Percentiles rank a stretch among this genome's conserved stretches.
Evolutionary conservation across 345 rosid species (phyloP).

Genomic region (Stellera chamaejasme): DNA sequence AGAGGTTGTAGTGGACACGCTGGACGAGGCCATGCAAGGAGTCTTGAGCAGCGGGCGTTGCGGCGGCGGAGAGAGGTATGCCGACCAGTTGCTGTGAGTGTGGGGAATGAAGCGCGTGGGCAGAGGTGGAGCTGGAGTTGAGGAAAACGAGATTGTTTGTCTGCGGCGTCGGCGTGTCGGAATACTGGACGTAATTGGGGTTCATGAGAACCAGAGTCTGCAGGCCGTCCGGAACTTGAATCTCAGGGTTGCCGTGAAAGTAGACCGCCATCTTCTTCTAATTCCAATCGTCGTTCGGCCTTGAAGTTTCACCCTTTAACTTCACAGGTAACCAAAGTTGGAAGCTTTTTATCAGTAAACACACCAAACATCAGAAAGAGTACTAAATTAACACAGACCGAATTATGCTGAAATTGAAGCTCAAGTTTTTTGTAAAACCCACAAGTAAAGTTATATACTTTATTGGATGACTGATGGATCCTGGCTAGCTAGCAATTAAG

Average conservation of each 20-base stretch:
- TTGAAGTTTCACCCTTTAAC: slow-evolving; percentile 3
- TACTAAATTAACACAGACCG: too few relatives aligned
- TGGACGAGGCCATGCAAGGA: slow-evolving; percentile 74
- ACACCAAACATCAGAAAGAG: too few relatives aligned
- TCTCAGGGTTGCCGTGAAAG: slow-evolving; percentile 72
- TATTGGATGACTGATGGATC: neutral
- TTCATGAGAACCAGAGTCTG: slow-evolving; percentile 97
- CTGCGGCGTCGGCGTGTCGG: slow-evolving; percentile 44
- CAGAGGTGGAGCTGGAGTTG: slow-evolving; percentile 38
- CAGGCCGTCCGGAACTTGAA: slow-evolving; percentile 65
- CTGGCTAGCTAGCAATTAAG: neutral
- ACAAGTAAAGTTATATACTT: too few relatives aligned
- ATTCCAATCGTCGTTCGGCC: neutral
- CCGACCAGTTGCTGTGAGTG: slow-evolving; percentile 80
- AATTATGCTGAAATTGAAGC: too few relatives aligned
- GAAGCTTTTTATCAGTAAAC: neutral
- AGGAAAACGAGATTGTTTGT: slow-evolving; percentile 40
- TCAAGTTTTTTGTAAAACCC: too few relatives aligned
- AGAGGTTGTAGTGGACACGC: slow-evolving; percentile 68
- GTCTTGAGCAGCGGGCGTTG: slow-evolving; percentile 34
- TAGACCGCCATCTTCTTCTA: slow-evolving; percentile 58
- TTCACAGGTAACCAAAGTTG: slow-evolving; percentile 20
- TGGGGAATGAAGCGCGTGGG: slow-evolving; percentile 39
- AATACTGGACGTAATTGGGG: slow-evolving; percentile 83
- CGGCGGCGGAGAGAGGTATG: slow-evolving; percentile 50